Base-by-base conservation (phyloP, 805 yeast genomes). In the Saturnispora diversa region DNA sequence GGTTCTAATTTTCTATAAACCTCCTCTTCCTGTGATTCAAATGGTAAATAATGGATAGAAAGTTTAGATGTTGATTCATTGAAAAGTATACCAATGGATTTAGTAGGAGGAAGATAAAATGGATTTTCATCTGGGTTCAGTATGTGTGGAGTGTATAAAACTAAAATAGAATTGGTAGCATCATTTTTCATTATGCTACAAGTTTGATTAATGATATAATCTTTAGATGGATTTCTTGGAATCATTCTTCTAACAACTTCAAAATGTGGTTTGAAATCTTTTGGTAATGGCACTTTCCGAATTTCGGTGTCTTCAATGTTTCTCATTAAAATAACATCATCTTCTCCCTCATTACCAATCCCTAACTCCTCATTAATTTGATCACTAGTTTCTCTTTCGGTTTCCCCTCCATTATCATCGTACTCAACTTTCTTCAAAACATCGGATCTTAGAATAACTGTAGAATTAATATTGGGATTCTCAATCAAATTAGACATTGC, bases 171-270 rank as follows among this genome's bases (percentile, higher is more conserved):
- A 23, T 66, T 60, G 2, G 56, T 51, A 22, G 52, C 51, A 29
- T 46, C 37, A 26, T 59, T 49, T 4, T 64, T 63, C 55, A 70
- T 61, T 2, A 75, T 62, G 25, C 77, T 60, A 59, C 97, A 88
- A 0, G 95, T 81, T 59, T 90, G 97, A 55, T 84, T 84, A 46
- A 87, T 76, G 19, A 84, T 74, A 38, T 73, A 72, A 56, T 88
- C 97, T 52, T 84, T 82, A 55, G 75, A 77, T 0, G 95, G 95
- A 53, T 88, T 88, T 59, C 97, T 68, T 9, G 97, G 97, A n/a
- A 88, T 72, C 26, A 88, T 77, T 50, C 95, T 68, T 49, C 97
- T 72, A n/a, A 86, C 84, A 35, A 82, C 62, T 49, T 78, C 77
- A 16, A 59, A 56, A 32, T 65, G 64, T 15, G 69, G 68, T 43